Base-by-base conservation (phyloP, 2,329 filamentous ascomycete genomes). In the Emericellopsis atlantica region DNA sequence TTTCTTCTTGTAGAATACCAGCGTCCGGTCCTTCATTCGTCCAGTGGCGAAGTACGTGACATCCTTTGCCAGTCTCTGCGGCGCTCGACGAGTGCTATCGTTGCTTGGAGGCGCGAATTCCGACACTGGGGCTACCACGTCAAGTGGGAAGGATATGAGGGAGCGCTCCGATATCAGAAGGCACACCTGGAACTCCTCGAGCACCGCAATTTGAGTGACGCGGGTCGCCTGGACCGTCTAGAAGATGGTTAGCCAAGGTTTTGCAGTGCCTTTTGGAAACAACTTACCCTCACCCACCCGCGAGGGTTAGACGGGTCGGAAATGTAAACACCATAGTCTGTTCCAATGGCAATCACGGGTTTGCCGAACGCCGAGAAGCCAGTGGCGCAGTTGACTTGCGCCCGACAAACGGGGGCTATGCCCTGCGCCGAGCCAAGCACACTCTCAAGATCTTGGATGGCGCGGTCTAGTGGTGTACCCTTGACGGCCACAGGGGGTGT, bases 1-100 rank as follows among this genome's bases (percentile, higher is more conserved):
- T 46, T 87, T 85, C 58, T 93, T 93, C 66, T 96, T 96, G 73
- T 96, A 98, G 59, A 98, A 90, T 23, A 98, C 79, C 7, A 98
- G 69, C 48, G 84, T 89, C 7, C 92, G 79, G 45, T 98, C 92
- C 68, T 98, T 98, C 89, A 98, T 95, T 44, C 84, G 79, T 9
- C 90, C 92, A 2, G 88, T 92, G 14, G 88, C 86, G 58, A 98
- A 98, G 69, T 96, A 98, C 12, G 89, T 85, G 16, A 98, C 89
- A 55, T 98, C 92, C 56, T 92, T 85, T 48, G 82, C 84, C 29
- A 98, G 72, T 51, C 90, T 87, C 57, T 96, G 90, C 0, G 92
- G 92, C n/a, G 92, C 87, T 46, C 84, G 79, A 22, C 86, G 79
- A 4, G 80, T 71, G 35, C 79, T 90, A 56, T 94, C 86, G 48